phyloP scores from a whole-genome alignment of 2,329 filamentous ascomycete species.

The Chalaropsis ovoidea region DNA sequence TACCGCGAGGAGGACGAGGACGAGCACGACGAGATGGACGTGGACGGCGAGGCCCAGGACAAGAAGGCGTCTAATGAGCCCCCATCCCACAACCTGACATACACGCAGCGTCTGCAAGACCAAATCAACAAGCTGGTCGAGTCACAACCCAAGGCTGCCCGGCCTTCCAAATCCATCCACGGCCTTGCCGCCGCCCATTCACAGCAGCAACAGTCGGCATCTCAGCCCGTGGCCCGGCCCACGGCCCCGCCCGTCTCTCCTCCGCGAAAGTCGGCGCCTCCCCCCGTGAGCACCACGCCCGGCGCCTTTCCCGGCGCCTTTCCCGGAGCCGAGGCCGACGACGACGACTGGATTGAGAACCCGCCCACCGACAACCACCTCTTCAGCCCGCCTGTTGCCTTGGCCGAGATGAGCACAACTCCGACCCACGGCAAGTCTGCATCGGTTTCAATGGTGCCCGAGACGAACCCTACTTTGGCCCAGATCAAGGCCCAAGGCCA shows the following conservation, averaged over 20 bases:
- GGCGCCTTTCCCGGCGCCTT: slow-evolving; percentile 46
- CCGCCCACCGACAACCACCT: slow-evolving; percentile 33
- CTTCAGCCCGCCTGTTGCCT: slow-evolving; percentile 5
- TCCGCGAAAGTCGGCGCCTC: slow-evolving; percentile 28
- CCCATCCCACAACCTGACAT: slow-evolving; percentile 63
- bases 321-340: not conserved
- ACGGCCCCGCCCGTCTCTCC: slow-evolving; percentile 28
- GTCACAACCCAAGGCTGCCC: slow-evolving; percentile 40
- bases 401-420: slow-evolving; percentile 27
- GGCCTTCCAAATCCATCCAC: slow-evolving; percentile 41
- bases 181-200: slow-evolving; percentile 29
- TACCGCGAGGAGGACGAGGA: slow-evolving; percentile 42
- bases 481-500: slow-evolving; percentile 28
- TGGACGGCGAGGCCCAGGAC: slow-evolving; percentile 39
- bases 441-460: slow-evolving; percentile 49
- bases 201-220: not conserved
- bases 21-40: slow-evolving; percentile 35
- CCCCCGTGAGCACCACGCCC: slow-evolving; percentile 37
- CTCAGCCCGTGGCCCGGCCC: slow-evolving; percentile 30
- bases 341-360: slow-evolving; percentile 50
- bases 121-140: slow-evolving; percentile 69
- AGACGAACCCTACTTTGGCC: slow-evolving; percentile 27
- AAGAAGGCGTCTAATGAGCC: slow-evolving; percentile 30
- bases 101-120: slow-evolving; percentile 87
- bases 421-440: slow-evolving; percentile 51